Base-by-base conservation (phyloP, 352 stramenopile genomes). In the Phytophthora pistaciae region DNA sequence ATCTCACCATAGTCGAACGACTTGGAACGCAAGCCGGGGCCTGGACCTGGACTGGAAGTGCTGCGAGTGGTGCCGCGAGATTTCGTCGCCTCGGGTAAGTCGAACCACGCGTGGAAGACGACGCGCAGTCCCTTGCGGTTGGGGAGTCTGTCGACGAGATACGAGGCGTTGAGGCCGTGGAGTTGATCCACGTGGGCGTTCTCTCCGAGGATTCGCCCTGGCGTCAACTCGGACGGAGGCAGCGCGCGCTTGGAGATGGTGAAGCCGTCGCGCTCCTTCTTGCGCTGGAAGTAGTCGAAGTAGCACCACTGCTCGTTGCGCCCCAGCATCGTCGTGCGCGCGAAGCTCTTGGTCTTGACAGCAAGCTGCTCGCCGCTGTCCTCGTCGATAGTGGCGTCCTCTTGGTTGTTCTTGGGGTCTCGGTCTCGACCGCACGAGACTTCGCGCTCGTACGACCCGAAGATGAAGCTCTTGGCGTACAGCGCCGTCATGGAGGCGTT, bases 221-320 rank as follows among this genome's bases (percentile, higher is more conserved):
- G 63, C 0, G 64, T 66, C 10, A 16, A 18, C 31, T 75, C 64
- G 0, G 5, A 31, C 1, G 69, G 52, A 20, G 25, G 16, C 38
- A 80, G 36, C 0, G 73, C 72, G n/a, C 64, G 60, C 49, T 71
- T 74, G 0, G 60, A 63, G 16, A 80, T 75, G 10, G 68, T 74
- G 23, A 80, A 77, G 13, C 73, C 73, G 2, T 74, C 60, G 0
- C 52, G 50, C 7, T 72, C 60, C 16, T 67, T 52, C 50, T 75
- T 66, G 5, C 65, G 54, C 16, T 61, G 56, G 48, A 68, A 77
- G 49, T 69, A 70, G 64, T 80, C 73, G 52, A 70, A 65, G 65
- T 75, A 80, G 49, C 73, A 80, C 73, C 73, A 80, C 42, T 80
- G 69, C 44, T 80, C 73, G 31, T 80, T 80, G 11, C 62, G 48